Base-by-base conservation (phyloP, 2,329 filamentous ascomycete species). In the Davidsoniella eucalypti region DNA sequence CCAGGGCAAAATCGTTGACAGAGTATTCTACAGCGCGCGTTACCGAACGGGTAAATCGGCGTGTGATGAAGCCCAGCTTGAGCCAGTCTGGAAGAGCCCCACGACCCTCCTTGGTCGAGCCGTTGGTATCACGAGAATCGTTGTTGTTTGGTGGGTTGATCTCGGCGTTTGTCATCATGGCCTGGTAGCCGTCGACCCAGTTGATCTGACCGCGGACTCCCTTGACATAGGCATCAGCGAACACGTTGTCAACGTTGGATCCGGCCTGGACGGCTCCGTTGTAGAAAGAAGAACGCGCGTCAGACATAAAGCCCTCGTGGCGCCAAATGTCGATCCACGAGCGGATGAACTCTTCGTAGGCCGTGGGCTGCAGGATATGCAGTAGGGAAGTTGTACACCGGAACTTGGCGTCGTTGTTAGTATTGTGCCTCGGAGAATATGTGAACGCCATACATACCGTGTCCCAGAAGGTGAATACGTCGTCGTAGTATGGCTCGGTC, bases 191-290 rank as follows among this genome's bases (percentile, higher is more conserved):
- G 49, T 75, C 72, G 2, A 67, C 63, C 82, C 81, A 86, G 61
- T 84, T 67, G 41, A 86, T 65, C 3, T 65, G 65, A 4, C 76
- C 78, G 10, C 71, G 67, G 2, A 84, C 71, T 0, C 79, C 78
- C 60, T 85, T 85, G 26, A 83, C 70, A 54, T 76, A 85, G 0
- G 81, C 82, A 57, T 86, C 82, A 2, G 81, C 81, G 14, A 86
- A 71, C 3, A 86, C 72, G 51, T 82, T 84, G 59, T 86, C 81
- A 3, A 75, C 73, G 57, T 84, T 84, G 10, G 74, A 80, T 6
- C 82, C 82, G 9, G 79, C 81, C 59, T 85, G 81, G 0, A 76
- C 75, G 14, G 75, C 73, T 8, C 82, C 82, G 54, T 83, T 85
- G 64, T 68, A 81, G 61, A 83, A 79, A 1, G 75, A 81, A 0